Evolutionary conservation across 257 asterid genomes (phyloP), one percentile per base, ranked within the genome.

Genomic region (Scutellaria barbata): DNA sequence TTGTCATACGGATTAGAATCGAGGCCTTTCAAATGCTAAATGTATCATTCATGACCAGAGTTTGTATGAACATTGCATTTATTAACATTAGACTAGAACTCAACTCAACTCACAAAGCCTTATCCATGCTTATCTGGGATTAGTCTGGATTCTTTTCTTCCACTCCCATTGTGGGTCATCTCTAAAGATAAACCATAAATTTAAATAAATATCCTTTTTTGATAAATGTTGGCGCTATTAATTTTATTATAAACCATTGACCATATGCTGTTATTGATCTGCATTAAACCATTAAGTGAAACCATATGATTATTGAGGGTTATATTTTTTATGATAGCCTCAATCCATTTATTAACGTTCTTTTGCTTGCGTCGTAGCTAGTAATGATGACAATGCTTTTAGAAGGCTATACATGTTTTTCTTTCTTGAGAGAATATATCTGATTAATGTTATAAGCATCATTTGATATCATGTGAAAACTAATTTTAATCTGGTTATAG

Each of bases 401-500:
- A 60, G 68, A 57, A 64, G 22, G 33, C 46, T 69, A 42, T 51
- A n/a, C 22, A 37, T 67, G 46, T 13, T 30, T 74, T 63, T 68
- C 58, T 16, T 42, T 63, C 51, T 40, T 73, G 59, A 43, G 66
- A 57, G 65, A 30, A 60, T 47, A 39, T 25, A 63, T 74, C 40
- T 57, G 63, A 58, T 51, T 50, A 59, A 70, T 77, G 63, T 65
- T 62, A 18, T 53, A 61, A 66, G 50, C 18, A 72, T 80, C 73
- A 74, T 67, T 74, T 71, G 56, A n/a, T 77, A 69, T 70, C 30
- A 46, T 74, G 48, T 56, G 74, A 71, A 72, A 55, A 75, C 82
- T 81, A 78, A 83, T 71, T 70, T 74, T 78, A 20, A 42, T 55
- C 76, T 74, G 76, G 75, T 83, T 72, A 78, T 81, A 95, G 99